phyloP scores from a whole-genome alignment of 352 stramenopile species.

The Thalassiosira oceanica region DNA sequence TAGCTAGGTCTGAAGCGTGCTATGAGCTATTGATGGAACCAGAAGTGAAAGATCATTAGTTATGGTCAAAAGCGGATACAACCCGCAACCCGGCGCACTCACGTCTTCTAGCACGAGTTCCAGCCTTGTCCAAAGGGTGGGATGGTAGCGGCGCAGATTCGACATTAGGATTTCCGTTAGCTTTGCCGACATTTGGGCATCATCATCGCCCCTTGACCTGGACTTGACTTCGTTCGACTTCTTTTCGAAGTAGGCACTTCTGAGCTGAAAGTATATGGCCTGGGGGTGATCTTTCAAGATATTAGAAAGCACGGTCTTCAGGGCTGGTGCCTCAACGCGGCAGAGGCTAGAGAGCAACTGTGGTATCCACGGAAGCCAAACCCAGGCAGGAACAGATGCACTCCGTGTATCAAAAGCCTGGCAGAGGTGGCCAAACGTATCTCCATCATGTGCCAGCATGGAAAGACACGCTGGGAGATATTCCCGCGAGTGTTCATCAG shows the following conservation, averaged over 20 bases:
- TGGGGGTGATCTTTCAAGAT: constrained; percentile 92
- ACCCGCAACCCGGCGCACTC: no score
- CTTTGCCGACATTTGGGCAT: constrained; percentile 25
- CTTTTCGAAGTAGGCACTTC: constrained; percentile 95
- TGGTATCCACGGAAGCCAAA: constrained; percentile 99
- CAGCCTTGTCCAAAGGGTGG: constrained; percentile 86
- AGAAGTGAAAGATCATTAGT: no score
- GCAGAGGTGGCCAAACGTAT: constrained; percentile 66
- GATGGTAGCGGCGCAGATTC: constrained; percentile 84
- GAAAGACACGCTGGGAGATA: constrained; percentile 77
- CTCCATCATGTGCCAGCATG: constrained; percentile 76
- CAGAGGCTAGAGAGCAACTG: constrained; percentile 94
- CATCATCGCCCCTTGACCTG: constrained; percentile 26
- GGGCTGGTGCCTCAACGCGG: constrained; percentile 84
- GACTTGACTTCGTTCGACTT: constrained; percentile 53
- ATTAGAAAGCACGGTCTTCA: constrained; percentile 69
- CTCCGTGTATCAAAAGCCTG: constrained; percentile 91
- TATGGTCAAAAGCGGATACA: no score
- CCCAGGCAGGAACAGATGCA: constrained; percentile 93
- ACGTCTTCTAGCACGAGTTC: constrained; percentile 98
- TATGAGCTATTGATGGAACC: no score
- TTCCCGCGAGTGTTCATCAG: constrained; percentile 65
- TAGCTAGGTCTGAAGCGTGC: constrained; percentile 95
- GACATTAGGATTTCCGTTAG: constrained; percentile 84
- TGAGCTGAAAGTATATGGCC: constrained; percentile 97